These are phyloP conservation scores for Annulohypoxylon bovei DNA, from an alignment of 495 filamentous ascomycete species.

Conservation along the genomic window DNA sequence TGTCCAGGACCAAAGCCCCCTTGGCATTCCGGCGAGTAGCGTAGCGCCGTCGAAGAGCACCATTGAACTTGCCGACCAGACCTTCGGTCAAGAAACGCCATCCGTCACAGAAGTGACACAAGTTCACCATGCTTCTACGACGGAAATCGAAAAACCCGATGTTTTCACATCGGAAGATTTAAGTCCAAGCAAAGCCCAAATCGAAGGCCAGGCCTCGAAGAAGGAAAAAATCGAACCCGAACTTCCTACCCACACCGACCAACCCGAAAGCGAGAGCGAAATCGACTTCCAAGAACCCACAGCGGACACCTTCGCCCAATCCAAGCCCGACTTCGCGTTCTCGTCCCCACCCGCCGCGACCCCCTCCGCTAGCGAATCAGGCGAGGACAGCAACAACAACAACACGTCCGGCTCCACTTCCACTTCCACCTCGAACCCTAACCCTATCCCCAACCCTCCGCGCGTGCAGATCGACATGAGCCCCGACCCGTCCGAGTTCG, in stretches of 20 bases:
- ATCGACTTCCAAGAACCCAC: background rate
- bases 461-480: background rate
- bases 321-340: conserved; percentile 43
- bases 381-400: too few species aligned
- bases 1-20: conserved; percentile 4
- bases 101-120: background rate
- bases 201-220: background rate
- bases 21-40: background rate
- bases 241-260: background rate
- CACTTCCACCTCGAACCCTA: background rate
- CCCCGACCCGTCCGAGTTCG: conserved; percentile 34
- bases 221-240: background rate
- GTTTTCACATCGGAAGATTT: background rate
- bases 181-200: background rate
- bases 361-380: conserved; percentile 14
- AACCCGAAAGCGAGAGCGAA: background rate
- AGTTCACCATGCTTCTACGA: background rate
- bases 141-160: background rate
- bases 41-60: background rate
- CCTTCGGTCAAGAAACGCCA: background rate
- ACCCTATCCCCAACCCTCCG: background rate
- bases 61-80: background rate
- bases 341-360: conserved; percentile 33
- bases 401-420: too few species aligned
- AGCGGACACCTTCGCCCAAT: conserved; percentile 35